Evolutionary conservation across 345 rosid species (phyloP).

Genomic region (Eucalyptus decipiens): DNA sequence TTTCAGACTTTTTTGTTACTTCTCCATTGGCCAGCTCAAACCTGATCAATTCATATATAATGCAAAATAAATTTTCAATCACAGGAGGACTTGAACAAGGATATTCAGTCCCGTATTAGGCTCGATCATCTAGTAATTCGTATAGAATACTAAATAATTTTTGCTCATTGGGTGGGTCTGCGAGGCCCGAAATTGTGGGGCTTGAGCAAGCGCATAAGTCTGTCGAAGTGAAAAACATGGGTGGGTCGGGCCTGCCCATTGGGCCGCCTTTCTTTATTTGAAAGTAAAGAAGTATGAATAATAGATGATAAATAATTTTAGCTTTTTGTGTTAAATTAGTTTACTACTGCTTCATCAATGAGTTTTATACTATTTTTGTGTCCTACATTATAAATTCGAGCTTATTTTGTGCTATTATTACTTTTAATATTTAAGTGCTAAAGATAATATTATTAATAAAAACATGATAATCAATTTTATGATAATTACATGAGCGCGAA

Average conservation of each 20-base stretch:
- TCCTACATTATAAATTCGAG: not conserved
- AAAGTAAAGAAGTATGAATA: not conserved
- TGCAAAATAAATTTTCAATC: too few species aligned
- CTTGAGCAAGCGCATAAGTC: not conserved
- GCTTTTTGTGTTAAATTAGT: too few species aligned
- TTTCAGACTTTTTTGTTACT: accelerated
- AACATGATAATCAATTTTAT: not conserved
- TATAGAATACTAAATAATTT: too few species aligned
- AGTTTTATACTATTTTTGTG: not conserved
- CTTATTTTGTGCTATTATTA: not conserved
- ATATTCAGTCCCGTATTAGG: too few species aligned
- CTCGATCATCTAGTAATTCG: too few species aligned
- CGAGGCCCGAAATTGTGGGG: not conserved
- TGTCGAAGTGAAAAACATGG: not conserved
- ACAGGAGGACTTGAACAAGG: too few species aligned
- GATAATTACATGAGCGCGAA: too few species aligned
- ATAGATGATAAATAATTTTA: not conserved
- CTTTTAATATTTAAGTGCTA: not conserved
- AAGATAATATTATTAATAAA: not conserved
- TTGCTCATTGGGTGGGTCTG: not conserved
- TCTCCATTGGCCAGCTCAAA: too few species aligned
- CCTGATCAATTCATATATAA: too few species aligned
- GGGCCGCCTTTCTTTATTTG: not conserved
- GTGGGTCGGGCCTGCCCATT: not conserved
- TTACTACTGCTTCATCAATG: not conserved